Conservation (phyloP, 1,139 yeast genomes). For the Diutina catenulata region DNA sequence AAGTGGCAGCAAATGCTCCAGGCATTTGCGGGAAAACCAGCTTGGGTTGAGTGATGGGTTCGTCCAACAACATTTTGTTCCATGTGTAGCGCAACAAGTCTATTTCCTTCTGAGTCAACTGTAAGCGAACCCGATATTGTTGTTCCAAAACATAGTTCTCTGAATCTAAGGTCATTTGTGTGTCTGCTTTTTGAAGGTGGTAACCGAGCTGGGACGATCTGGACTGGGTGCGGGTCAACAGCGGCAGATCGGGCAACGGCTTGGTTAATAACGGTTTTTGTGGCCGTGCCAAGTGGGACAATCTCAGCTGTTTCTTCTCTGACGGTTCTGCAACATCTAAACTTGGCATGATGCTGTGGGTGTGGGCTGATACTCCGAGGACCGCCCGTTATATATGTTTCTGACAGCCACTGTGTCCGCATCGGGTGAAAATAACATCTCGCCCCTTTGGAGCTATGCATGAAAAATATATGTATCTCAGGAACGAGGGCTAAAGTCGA, state of each 20-base stretch:
- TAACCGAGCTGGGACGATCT: background rate
- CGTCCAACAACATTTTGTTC: conserved; percentile 33
- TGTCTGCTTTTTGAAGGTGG: background rate
- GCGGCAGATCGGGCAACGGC: conserved; percentile 3
- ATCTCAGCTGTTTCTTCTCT: background rate
- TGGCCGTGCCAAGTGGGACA: conserved; percentile 2
- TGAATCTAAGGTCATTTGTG: conserved; percentile 1
- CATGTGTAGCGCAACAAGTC: conserved; percentile 32
- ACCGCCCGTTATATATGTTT: no score
- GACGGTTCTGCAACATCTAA: no score
- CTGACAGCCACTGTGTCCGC: no score
- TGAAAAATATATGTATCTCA: no score
- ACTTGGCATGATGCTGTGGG: no score
- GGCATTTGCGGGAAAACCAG: conserved; percentile 14
- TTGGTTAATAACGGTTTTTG: background rate
- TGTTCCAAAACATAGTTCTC: background rate
- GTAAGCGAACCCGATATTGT: conserved; percentile 9
- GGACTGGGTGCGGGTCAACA: background rate
- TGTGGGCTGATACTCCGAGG: no score
- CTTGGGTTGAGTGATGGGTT: conserved; percentile 14
- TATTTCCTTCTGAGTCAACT: conserved; percentile 22
- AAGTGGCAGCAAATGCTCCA: background rate
- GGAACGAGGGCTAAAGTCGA: no score
- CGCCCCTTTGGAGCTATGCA: no score
- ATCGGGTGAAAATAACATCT: no score